Evolutionary conservation across 2,329 filamentous ascomycete genomes (phyloP), one percentile per base, ranked within the genome.

Genomic region (Penicillium sp.): DNA sequence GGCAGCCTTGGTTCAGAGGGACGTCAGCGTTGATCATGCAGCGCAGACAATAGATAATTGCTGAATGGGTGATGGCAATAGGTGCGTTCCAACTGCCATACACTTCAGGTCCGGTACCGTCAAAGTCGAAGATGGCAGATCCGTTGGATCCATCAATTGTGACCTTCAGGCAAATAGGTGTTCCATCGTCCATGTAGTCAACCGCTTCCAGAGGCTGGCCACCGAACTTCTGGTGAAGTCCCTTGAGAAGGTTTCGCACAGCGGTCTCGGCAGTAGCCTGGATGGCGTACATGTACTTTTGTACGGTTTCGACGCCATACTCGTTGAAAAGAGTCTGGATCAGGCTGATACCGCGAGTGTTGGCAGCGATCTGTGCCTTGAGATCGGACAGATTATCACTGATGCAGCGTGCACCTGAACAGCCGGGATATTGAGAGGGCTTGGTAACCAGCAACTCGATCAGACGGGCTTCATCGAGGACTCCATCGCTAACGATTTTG

Each of bases 171-270:
- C 85, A 82, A 70, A 96, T 94, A 0, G 91, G 90, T 10, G 86
- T 91, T 28, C 92, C 92, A 69, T 96, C 92, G 69, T 96, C 92
- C 91, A 96, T 95, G 79, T 89, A 92, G 72, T 96, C 92, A 1
- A 89, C 82, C 0, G 92, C 90, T 8, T 86, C 84, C 0, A 96
- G 84, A n/a, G 91, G 87, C 60, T 87, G 84, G 2, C 89, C 89
- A 66, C 87, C 84, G 67, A 92, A 91, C 26, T 87, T 84, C 64
- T 84, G 84, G 70, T 87, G 84, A n/a, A 94, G 88, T 3, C 86
- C 82, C 71, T 90, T 92, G 30, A 96, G 82, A 5, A 96, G 83
- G 55, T 85, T 86, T 19, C 91, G 86, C 0, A 96, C 92, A 35
- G 89, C 89, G 1, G 86, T 82, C 69, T 93, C 91, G 0, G 92